phyloP scores from a whole-genome alignment of 1,139 yeast species.

The Arxiozyma bovina region DNA sequence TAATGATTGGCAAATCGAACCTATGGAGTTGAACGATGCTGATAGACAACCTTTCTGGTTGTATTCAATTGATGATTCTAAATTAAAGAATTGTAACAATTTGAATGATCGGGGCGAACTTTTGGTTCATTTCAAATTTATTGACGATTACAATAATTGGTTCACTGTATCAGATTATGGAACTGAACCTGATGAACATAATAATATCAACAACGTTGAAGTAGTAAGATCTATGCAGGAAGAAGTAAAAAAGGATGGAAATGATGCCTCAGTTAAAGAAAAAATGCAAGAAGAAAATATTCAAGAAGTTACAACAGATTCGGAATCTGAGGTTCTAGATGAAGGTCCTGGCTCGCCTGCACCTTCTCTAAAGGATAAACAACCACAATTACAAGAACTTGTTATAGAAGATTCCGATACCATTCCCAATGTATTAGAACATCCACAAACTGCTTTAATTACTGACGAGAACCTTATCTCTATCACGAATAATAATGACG shows the following conservation, averaged over 20 bases:
- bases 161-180: constrained; percentile 38
- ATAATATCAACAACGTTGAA: constrained; percentile 48
- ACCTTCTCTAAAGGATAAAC: not conserved
- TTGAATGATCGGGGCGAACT: constrained; percentile 5
- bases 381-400: not conserved
- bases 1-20: constrained; percentile 20
- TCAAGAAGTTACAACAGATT: not conserved
- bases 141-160: constrained; percentile 46
- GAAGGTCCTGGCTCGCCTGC: not conserved
- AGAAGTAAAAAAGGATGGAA: not conserved
- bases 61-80: constrained; percentile 9
- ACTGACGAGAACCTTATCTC: not conserved
- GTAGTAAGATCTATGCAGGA: not conserved
- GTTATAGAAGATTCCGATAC: not conserved
- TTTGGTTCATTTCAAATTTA: constrained; percentile 25
- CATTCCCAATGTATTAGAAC: not conserved
- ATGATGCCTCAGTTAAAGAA: not conserved
- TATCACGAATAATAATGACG: not conserved
- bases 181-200: constrained; percentile 42
- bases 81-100: constrained; percentile 5
- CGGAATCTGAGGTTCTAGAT: not conserved
- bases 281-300: not conserved
- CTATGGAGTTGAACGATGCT: constrained; percentile 16
- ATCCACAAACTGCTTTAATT: not conserved
- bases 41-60: constrained; percentile 15